Conservation (phyloP, 2,329 filamentous ascomycete genomes). For the Hypoxylon sp. region DNA sequence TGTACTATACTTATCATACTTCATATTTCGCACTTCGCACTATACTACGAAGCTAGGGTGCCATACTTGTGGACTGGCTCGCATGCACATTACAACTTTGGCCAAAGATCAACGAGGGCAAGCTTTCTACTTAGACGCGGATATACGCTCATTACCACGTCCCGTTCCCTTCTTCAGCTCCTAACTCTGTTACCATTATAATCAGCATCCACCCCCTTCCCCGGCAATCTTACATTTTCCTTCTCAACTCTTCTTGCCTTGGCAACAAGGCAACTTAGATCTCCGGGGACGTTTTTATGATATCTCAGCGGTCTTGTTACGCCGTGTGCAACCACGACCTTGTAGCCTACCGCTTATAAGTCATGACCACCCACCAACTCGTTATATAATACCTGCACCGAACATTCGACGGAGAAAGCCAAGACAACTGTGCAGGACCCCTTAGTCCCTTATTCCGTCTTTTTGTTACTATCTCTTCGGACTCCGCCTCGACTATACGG, state of each 20-base stretch:
- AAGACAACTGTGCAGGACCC: conserved; percentile 41
- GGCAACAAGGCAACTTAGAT: conserved; percentile 45
- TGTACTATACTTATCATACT: conserved; percentile 34
- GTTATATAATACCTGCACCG: conserved; percentile 46
- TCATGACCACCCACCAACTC: conserved; percentile 37
- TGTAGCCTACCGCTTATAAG: conserved; percentile 40
- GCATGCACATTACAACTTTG: conserved; percentile 45
- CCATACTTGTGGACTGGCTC: conserved; percentile 41
- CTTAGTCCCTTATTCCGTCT: conserved; percentile 6
- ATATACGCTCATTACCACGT: conserved; percentile 34
- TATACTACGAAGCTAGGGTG: conserved; percentile 38
- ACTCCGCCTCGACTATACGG: conserved; percentile 19
- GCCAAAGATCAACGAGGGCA: conserved; percentile 45
- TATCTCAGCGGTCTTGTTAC: conserved; percentile 21
- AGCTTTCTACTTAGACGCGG: conserved; percentile 38
- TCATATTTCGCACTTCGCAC: conserved; percentile 32
- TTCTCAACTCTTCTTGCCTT: conserved; percentile 41
- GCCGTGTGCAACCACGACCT: conserved; percentile 43
- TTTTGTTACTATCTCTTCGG: conserved; percentile 19
- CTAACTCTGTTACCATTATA: conserved; percentile 45
- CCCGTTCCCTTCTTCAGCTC: conserved; percentile 16
- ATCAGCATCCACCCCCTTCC: conserved; percentile 35
- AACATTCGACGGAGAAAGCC: conserved; percentile 52
- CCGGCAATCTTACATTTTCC: conserved; percentile 19
- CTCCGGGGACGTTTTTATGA: conserved; percentile 33